These are phyloP conservation scores for Penicillium sp. DNA, from an alignment of 2,329 filamentous ascomycete genomes.

Conservation along the genomic window DNA sequence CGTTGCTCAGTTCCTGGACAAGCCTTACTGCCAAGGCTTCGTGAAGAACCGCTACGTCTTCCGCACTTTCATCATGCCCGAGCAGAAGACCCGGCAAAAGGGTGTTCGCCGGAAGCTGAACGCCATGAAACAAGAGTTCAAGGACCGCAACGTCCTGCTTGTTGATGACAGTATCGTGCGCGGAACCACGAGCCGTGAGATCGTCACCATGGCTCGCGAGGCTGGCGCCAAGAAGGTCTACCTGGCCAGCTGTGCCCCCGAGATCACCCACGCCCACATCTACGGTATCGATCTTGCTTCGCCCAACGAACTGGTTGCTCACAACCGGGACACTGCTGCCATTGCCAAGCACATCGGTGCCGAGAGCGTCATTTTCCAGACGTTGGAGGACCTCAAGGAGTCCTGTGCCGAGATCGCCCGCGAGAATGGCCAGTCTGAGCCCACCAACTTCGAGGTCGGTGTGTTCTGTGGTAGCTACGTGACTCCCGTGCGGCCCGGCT, in stretches of 20 bases:
- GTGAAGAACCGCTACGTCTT: constrained; percentile 90
- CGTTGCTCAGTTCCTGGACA: constrained; percentile 73
- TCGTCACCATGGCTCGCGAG: constrained; percentile 82
- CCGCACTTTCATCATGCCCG: constrained; percentile 85
- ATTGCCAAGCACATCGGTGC: constrained; percentile 72
- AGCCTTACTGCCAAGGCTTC: constrained; percentile 79
- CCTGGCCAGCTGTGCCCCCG: constrained; percentile 80
- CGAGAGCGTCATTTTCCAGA: constrained; percentile 76
- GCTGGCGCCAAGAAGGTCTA: constrained; percentile 80
- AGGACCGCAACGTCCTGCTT: constrained; percentile 75
- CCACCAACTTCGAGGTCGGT: constrained; percentile 78
- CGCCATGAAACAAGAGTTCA: constrained; percentile 82
- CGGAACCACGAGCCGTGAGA: constrained; percentile 79
- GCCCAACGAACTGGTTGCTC: constrained; percentile 70
- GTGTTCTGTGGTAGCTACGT: constrained; percentile 89
- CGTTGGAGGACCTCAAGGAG: constrained; percentile 75
- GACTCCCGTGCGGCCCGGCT: constrained; percentile 75
- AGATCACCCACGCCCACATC: constrained; percentile 83
- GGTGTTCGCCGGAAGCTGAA: constrained; percentile 88
- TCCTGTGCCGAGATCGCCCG: constrained; percentile 72
- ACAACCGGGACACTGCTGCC: constrained; percentile 63
- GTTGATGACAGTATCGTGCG: constrained; percentile 91
- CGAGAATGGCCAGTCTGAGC: constrained; percentile 57
- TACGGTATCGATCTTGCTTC: constrained; percentile 80
- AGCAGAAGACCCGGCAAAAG: constrained; percentile 78